Evolutionary conservation across 305 asterid genomes (phyloP).

Genomic region (Solanum hybrid): DNA sequence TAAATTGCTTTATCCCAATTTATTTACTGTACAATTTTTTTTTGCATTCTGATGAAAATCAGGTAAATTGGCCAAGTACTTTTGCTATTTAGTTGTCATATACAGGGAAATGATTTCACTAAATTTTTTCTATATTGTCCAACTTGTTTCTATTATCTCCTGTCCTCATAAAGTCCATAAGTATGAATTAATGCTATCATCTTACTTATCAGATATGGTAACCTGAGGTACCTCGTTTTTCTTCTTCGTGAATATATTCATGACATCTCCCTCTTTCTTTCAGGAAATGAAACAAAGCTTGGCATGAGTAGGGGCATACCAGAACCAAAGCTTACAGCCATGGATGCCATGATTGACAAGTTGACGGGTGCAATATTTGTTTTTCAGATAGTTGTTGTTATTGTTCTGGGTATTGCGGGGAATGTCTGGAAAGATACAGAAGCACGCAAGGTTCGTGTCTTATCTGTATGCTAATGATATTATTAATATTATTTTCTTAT

Average conservation of each 20-base stretch:
- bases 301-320: constrained; percentile 98
- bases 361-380: constrained; percentile 97
- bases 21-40: neutral
- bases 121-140: neutral
- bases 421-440: constrained; percentile 97
- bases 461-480: constrained; percentile 4
- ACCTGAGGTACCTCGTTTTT: neutral
- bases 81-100: neutral
- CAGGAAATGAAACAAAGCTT: constrained; percentile 97
- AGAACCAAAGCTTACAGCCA: constrained; percentile 98
- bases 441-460: constrained; percentile 70
- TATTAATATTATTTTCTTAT: neutral
- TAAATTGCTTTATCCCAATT: neutral
- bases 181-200: constrained; percentile 1
- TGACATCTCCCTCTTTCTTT: constrained; percentile 6
- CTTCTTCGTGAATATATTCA: neutral
- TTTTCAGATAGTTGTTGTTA: constrained; percentile 91
- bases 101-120: constrained; percentile 3
- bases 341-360: constrained; percentile 99
- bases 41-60: neutral
- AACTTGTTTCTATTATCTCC: constrained; percentile 1
- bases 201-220: neutral
- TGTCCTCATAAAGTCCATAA: neutral
- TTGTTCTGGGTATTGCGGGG: constrained; percentile 92
- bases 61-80: neutral